Evolutionary conservation across 805 yeast genomes (phyloP), one percentile per base, ranked within the genome.

Genomic region (Suhomyces prunicola): DNA sequence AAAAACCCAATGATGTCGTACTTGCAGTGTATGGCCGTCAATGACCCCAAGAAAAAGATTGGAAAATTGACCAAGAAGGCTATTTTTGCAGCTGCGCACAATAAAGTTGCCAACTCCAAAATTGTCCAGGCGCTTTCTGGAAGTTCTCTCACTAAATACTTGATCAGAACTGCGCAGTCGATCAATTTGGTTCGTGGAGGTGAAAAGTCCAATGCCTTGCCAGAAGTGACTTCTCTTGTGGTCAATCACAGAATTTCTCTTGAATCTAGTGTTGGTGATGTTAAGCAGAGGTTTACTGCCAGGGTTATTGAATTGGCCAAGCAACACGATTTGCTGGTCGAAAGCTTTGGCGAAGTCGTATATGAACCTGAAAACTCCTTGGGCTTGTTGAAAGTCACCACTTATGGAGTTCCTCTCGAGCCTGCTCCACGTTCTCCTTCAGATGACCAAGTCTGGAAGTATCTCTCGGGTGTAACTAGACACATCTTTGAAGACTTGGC

Each of bases 21-120:
- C 46, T 68, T 86, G 57, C 85, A 85, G 62, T 88, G 96, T 68
- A 60, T 80, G 51, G 93, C 91, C 0, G 78, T 78, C 47, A 77
- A 84, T 56, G 55, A 57, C 45, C 54, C 59, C 26, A 68, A 70
- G 17, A 63, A 64, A 29, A 60, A 58, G 29, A 33, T 68, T 45
- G 59, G 71, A 15, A 26, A 48, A 13, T 22, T 57, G 31, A 53
- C 65, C 27, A 67, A 61, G 44, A 69, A 68, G 53, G 59, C 68
- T 3, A 72, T 75, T 31, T 61, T 74, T 50, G 63, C 72, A 50
- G 73, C 77, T 3, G 73, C 69, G 1, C 66, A 51, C 53, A 76
- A 74, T 57, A 67, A 65, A 44, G 57, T 65, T 22, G 72, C 78
- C 39, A 73, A 71, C 54, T 52, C 60, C 27, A 56, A 61, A 48